Evolutionary conservation across 116 monocot species (phyloP), one percentile per base, ranked within the genome.

Genomic region (Cymodocea nodosa): DNA sequence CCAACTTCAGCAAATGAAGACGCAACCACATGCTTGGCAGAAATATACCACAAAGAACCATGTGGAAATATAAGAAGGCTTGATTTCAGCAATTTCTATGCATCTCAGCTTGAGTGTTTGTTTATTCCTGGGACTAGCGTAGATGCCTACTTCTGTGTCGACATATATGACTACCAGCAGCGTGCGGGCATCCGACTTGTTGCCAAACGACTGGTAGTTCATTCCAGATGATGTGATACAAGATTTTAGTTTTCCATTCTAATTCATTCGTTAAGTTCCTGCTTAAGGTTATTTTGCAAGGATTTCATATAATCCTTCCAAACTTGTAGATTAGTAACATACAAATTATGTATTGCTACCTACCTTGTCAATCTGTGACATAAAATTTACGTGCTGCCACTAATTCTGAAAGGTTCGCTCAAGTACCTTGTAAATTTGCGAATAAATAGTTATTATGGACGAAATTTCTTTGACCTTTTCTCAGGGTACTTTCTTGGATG

Each of bases 111-210:
- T 24, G 77, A 90, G 35, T 61, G 63, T 13, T 63, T 90, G 18
- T 78, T 95, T 56, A 19, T 72, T 80, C 76, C 79, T 19, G 95
- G 90, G 16, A 81, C 54, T 6, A 44, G 58, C 7, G 14, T 95
- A 16, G 90, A 95, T 74, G 83, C 87, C 12, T 95, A 65, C 69
- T 84, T 95, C 75, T 57, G 54, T 10, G 14, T 81, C 1, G 87
- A 90, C 3, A 9, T 71, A 15, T 95, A 95, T 71, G 85, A 87
- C 70, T 95, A 79, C 74, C 85, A 85, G 64, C 81, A 81, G 67
- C 18, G 66, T 70, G 84, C 90, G 15, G 95, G 95, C 25, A 81
- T 87, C 22, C 72, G 90, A 34, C 62, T 95, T 3, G 85, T 95
- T 35, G 95, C 90, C 15, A 85, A 85, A 70, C 77, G 65, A 58